Evolutionary conservation across 1,139 yeast species (phyloP).

Genomic region (Suhomyces maxii): DNA sequence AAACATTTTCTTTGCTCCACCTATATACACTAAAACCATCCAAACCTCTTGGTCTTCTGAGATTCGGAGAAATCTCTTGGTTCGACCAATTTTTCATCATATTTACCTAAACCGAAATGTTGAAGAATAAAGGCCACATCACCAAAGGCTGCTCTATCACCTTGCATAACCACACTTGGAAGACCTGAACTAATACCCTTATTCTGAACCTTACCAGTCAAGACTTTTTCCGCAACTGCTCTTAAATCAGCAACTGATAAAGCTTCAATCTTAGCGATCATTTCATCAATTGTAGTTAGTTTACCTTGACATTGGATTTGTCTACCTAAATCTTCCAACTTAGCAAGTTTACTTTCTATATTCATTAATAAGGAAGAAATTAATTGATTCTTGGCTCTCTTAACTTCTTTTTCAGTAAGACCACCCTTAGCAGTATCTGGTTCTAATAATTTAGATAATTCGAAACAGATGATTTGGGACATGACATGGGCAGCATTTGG

Average conservation of each 20-base stretch:
- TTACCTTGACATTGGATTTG: slow-evolving; percentile 85
- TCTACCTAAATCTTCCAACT: slow-evolving; percentile 91
- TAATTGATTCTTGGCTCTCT: slow-evolving; percentile 89
- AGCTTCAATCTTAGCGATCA: slow-evolving; percentile 74
- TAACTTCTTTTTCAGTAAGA: slow-evolving; percentile 69
- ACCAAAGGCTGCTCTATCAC: slow-evolving; percentile 81
- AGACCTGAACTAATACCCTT: slow-evolving; percentile 54
- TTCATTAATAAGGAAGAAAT: slow-evolving; percentile 90
- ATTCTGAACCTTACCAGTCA: slow-evolving; percentile 63
- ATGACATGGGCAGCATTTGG: slow-evolving; percentile 85
- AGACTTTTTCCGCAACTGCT: slow-evolving; percentile 71
- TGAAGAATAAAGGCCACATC: slow-evolving; percentile 69
- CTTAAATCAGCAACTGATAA: slow-evolving; percentile 68
- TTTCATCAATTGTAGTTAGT: slow-evolving; percentile 76
- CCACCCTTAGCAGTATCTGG: slow-evolving; percentile 56
- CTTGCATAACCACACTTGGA: slow-evolving; percentile 88
- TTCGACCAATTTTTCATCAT: slow-evolving; percentile 24
- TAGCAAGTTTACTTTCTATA: slow-evolving; percentile 86
- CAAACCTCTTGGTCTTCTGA: slow-evolving; percentile 12
- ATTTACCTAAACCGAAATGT: slow-evolving; percentile 71
- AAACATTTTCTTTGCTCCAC: not conserved
- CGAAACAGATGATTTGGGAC: slow-evolving; percentile 79
- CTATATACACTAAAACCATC: slow-evolving; percentile 23
- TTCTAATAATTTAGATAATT: slow-evolving; percentile 64
- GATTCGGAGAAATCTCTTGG: slow-evolving; percentile 30